Evolutionary conservation across 2,329 filamentous ascomycete genomes (phyloP), one percentile per base, ranked within the genome.

Genomic region (Hypoxylon sp.): DNA sequence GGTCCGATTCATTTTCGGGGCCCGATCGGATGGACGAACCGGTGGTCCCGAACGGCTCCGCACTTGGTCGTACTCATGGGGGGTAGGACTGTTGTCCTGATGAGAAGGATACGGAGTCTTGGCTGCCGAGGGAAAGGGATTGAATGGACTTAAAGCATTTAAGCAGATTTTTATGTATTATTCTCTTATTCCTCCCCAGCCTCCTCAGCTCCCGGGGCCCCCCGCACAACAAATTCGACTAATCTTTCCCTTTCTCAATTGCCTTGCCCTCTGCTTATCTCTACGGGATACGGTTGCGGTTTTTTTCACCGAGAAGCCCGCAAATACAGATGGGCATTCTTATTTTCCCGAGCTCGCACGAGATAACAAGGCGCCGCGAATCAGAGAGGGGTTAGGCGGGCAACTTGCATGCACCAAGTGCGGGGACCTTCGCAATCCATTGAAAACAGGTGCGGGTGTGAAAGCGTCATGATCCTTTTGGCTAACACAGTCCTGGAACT

Each of bases 1-100:
- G 67, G 64, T 68, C 68, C 68, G 64, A 63, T 68, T 70, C 68
- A 63, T 70, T 70, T 70, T 70, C 68, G 68, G 68, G 65, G 23
- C 11, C 65, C 68, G 65, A 68, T 68, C 68, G 65, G 68, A 56
- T 65, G 56, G 43, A 41, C 52, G 63, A 68, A 65, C 60, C 65
- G 68, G 68, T 61, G 46, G 50, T 68, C 52, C 65, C 68, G 65
- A 57, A 66, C 68, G 65, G 56, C 61, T 65, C 68, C 65, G 68
- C 62, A 65, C 52, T 56, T 48, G 38, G 10, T 28, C 48, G 30
- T 48, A 32, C 19, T 34, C 34, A 38, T 36, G 21, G 45, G 38
- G 51, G 48, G 48, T 51, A 13, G 48, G 52, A 55, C 28, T 53
- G 43, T 59, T 53, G 34, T 58, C 51, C 60, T 58, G 30, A 56